Conservation (phyloP, 2,329 filamentous ascomycete species). For the Metarhizium guizhouense region DNA sequence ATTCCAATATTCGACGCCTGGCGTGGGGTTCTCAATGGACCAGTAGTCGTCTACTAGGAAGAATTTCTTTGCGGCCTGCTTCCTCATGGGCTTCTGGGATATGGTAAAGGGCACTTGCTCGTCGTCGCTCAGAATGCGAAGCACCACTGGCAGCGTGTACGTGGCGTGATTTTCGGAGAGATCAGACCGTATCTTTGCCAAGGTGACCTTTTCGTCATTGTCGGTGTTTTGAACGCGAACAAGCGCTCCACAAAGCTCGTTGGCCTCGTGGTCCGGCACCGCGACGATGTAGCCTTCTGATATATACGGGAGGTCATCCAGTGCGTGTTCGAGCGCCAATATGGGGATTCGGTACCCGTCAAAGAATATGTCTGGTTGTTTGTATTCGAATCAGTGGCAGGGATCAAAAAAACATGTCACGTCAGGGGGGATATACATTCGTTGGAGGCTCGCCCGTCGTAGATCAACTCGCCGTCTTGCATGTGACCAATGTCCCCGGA, state of each 20-base stretch:
- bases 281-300: conserved; percentile 12
- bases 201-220: neutral
- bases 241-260: conserved; percentile 12
- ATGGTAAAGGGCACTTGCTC: conserved; percentile 12
- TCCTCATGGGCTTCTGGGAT: conserved; percentile 10
- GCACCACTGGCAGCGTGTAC: conserved; percentile 10
- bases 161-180: conserved; percentile 7
- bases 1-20: conserved; percentile 7
- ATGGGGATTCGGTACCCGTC: conserved; percentile 6
- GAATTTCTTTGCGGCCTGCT: conserved; percentile 8
- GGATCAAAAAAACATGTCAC: neutral
- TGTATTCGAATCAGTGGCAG: neutral
- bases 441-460: conserved; percentile 10
- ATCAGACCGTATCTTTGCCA: conserved; percentile 9
- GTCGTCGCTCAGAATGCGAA: conserved; percentile 8
- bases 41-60: conserved; percentile 8
- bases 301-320: conserved; percentile 12
- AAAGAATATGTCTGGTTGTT: neutral
- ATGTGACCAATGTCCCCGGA: conserved; percentile 79
- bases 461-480: conserved; percentile 24
- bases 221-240: conserved; percentile 5
- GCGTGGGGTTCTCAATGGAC: conserved; percentile 5
- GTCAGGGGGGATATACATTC: conserved; percentile 11
- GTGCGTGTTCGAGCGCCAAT: conserved; percentile 9
- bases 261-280: conserved; percentile 12